phyloP scores from a whole-genome alignment of 768 basidiomycete genomes.

The Pulveroboletus sp. region DNA sequence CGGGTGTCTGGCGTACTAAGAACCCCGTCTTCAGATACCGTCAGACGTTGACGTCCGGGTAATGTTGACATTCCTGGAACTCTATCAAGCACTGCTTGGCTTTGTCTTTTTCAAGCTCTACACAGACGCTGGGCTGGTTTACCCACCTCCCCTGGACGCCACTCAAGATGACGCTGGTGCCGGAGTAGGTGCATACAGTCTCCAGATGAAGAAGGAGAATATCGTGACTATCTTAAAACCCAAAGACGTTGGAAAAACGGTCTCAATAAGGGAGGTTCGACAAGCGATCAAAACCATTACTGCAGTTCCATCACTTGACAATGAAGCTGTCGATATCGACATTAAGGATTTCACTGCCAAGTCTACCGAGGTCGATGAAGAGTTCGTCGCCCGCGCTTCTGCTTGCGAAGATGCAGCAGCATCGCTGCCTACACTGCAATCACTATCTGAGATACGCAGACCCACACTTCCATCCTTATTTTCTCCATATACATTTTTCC shows the following conservation, averaged over 20 bases:
- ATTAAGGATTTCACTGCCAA: conserved; percentile 28
- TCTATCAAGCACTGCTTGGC: conserved; percentile 93
- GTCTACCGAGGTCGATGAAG: conserved; percentile 46
- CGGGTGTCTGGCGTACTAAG: conserved; percentile 3
- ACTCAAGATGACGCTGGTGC: conserved; percentile 81
- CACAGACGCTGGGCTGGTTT: conserved; percentile 85
- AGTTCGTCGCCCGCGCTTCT: conserved; percentile 63
- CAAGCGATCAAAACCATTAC: conserved; percentile 45
- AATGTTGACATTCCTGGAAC: conserved; percentile 95
- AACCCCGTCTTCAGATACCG: conserved; percentile 59
- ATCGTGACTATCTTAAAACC: conserved; percentile 16
- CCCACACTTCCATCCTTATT: conserved; percentile 64
- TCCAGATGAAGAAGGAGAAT: conserved; percentile 47
- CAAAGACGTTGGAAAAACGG: conserved; percentile 26
- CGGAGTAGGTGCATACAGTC: conserved; percentile 81
- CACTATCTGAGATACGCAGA: conserved; percentile 56
- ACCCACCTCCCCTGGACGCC: conserved; percentile 88
- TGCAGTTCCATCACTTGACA: conserved; percentile 15
- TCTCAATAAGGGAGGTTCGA: conserved; percentile 53
- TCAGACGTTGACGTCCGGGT: conserved; percentile 95
- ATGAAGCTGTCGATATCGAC: conserved; percentile 39
- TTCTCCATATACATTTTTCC: conserved; percentile 82
- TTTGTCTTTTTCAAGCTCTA: conserved; percentile 99
- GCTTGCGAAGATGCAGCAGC: conserved; percentile 42
- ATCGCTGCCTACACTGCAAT: conserved; percentile 63